Conservation (phyloP, 73 alveolate genomes). For the Paraurostyla sp. region DNA sequence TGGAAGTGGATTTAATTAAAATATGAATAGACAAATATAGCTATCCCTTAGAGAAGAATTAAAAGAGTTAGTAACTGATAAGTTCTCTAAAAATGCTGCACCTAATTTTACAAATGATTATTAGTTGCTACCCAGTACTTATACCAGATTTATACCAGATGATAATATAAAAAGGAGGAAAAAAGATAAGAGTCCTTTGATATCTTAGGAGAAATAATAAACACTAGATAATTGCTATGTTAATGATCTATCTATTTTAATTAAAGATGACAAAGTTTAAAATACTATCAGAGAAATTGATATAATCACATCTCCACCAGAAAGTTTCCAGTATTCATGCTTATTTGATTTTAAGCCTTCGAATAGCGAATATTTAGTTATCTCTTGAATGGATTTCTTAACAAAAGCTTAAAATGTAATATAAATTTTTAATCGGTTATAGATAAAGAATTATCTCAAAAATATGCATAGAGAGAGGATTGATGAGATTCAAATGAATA, state of each 20-base stretch:
- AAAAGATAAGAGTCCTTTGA: not conserved
- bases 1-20: not conserved
- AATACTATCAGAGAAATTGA: too few species aligned
- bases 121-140: not conserved
- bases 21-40: not conserved
- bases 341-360: too few species aligned
- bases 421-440: not conserved
- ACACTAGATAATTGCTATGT: conserved; percentile 30
- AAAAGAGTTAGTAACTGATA: not conserved
- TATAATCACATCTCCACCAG: too few species aligned
- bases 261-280: too few species aligned
- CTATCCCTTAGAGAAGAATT: not conserved
- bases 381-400: conserved; percentile 25
- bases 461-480: not conserved
- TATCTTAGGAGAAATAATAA: not conserved
- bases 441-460: conserved; percentile 39
- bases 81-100: not conserved
- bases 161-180: not conserved
- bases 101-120: conserved; percentile 19
- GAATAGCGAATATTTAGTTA: not conserved
- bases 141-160: not conserved
- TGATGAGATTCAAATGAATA: conserved; percentile 1
- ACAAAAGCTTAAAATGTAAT: conserved; percentile 32
- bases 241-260: too few species aligned
- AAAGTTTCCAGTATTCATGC: too few species aligned